Evolutionary conservation across 1,284 basidiomycete species (phyloP).

Genomic region (Earliella scabrosa): DNA sequence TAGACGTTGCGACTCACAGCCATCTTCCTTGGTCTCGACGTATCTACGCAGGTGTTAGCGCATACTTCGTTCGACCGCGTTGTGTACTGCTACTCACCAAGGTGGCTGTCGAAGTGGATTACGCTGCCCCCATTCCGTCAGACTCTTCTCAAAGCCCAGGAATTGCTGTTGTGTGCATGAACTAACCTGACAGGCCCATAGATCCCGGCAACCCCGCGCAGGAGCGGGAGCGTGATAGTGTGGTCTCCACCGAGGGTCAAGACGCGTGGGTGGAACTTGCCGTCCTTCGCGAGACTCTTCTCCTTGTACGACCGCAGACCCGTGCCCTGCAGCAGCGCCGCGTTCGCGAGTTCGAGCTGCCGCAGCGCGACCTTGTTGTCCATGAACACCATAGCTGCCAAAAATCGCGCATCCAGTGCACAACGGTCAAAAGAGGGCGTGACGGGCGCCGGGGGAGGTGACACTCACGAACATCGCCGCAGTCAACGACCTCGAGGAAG

Average conservation of each 20-base stretch:
- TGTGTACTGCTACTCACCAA: conserved; percentile 27
- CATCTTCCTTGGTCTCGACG: conserved; percentile 33
- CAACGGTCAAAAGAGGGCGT: no score
- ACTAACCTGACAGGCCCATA: conserved; percentile 39
- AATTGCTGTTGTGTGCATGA: no score
- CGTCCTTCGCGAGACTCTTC: conserved; percentile 37
- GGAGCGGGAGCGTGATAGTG: conserved; percentile 43
- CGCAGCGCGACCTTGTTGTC: conserved; percentile 40
- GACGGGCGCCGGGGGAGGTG: neutral
- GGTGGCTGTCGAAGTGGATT: conserved; percentile 45
- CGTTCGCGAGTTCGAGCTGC: conserved; percentile 38
- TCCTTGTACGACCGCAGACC: conserved; percentile 27
- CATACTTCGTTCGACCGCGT: neutral
- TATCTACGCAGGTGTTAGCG: conserved; percentile 30
- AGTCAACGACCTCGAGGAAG: conserved; percentile 37
- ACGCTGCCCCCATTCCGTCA: conserved; percentile 26
- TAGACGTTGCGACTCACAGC: neutral
- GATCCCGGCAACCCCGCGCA: conserved; percentile 39
- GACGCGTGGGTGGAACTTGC: conserved; percentile 40
- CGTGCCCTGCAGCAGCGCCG: conserved; percentile 28
- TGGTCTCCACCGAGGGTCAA: conserved; percentile 46
- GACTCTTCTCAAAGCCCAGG: no score
- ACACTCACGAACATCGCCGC: conserved; percentile 40
- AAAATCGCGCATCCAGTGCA: neutral
- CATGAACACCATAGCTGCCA: conserved; percentile 34